Conservation (phyloP, 2,329 filamentous ascomycete genomes). For the Apiospora pterosperma region DNA sequence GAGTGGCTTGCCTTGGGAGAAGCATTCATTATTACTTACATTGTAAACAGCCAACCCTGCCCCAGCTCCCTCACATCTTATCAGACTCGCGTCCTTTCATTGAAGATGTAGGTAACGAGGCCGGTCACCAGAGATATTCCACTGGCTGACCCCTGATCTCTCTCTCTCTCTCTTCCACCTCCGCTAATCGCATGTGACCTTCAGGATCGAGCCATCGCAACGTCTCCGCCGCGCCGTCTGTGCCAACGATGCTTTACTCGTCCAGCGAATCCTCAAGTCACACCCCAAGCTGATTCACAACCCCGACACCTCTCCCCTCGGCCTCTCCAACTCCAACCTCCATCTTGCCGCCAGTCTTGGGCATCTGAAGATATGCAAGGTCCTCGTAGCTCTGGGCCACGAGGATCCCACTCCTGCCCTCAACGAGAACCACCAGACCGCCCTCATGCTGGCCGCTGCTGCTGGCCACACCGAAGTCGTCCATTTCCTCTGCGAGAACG, state of each 20-base stretch:
- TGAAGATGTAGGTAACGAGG: too few species aligned
- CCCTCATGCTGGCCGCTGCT: slow-evolving; percentile 73
- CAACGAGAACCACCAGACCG: slow-evolving; percentile 77
- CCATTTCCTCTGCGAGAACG: slow-evolving; percentile 62
- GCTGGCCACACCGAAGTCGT: slow-evolving; percentile 72
- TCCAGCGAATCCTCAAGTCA: slow-evolving; percentile 71
- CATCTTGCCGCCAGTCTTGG: slow-evolving; percentile 77
- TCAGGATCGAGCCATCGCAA: slow-evolving; percentile 72
- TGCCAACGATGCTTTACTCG: slow-evolving; percentile 67
- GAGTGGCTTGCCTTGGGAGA: too few species aligned
- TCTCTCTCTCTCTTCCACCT: background rate
- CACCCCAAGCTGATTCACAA: slow-evolving; percentile 73
- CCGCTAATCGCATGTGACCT: background rate
- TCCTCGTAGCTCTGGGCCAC: slow-evolving; percentile 71
- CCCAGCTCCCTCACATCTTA: too few species aligned
- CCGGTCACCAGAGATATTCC: too few species aligned
- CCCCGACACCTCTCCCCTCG: slow-evolving; percentile 65
- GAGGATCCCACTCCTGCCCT: slow-evolving; percentile 70
- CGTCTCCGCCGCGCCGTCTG: slow-evolving; percentile 81
- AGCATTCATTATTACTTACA: too few species aligned
- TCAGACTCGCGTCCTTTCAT: too few species aligned
- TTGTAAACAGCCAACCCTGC: too few species aligned
- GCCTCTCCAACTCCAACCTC: slow-evolving; percentile 77
- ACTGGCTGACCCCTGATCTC: too few species aligned
- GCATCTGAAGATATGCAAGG: slow-evolving; percentile 63